Conservation (phyloP, 2,329 filamentous ascomycete species). For the Cercospora sojina region DNA sequence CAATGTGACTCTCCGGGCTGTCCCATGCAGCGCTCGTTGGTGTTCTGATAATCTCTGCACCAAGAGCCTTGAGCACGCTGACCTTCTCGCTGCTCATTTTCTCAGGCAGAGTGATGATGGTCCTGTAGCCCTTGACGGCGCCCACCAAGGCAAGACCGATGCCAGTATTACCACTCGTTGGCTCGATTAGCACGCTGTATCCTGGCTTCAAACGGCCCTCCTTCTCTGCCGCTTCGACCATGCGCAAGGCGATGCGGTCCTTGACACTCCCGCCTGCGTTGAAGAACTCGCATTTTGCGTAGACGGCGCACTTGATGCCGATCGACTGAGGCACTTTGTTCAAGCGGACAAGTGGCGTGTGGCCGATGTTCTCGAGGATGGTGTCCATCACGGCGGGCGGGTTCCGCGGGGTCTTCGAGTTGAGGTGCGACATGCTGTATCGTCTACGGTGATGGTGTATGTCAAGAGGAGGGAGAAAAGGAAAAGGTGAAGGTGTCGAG, state of each 20-base stretch:
- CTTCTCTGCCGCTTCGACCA: conserved; percentile 94
- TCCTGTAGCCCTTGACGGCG: conserved; percentile 96
- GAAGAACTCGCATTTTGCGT: conserved; percentile 44
- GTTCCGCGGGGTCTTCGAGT: conserved; percentile 48
- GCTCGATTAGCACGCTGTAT: conserved; percentile 88
- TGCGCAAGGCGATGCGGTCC: conserved; percentile 91
- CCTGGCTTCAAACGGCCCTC: conserved; percentile 93
- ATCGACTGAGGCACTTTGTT: conserved; percentile 91
- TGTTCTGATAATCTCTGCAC: conserved; percentile 95
- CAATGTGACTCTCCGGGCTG: conserved; percentile 93
- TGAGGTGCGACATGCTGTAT: conserved; percentile 35
- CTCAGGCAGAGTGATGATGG: conserved; percentile 96
- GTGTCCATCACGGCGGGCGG: conserved; percentile 61
- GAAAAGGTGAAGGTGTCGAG: neutral
- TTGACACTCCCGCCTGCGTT: conserved; percentile 79
- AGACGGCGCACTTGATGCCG: conserved; percentile 70
- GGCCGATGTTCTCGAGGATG: conserved; percentile 86
- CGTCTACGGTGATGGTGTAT: neutral
- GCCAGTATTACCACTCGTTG: conserved; percentile 96
- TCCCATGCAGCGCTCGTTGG: conserved; percentile 95
- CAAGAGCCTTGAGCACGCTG: conserved; percentile 85
- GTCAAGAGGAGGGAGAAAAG: conserved; percentile 1
- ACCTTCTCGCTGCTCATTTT: conserved; percentile 99
- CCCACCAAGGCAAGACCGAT: conserved; percentile 92
- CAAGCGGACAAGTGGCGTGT: conserved; percentile 90